Evolutionary conservation across 2,329 filamentous ascomycete species (phyloP), one percentile per base, ranked within the genome.

Genomic region (Fusarium falciforme): DNA sequence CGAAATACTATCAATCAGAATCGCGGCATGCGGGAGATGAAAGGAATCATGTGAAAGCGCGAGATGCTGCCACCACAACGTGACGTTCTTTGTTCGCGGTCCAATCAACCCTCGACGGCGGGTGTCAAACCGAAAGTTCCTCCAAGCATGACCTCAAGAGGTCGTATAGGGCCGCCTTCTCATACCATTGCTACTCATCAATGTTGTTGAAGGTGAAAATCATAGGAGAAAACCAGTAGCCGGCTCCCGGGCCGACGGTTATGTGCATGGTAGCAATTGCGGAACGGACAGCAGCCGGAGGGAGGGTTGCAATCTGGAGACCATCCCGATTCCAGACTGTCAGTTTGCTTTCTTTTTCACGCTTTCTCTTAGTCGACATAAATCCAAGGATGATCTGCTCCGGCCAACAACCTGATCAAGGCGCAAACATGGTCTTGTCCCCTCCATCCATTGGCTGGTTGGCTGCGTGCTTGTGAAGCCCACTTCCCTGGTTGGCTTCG

Each of bases 361-460:
- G 42, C 31, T 27, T 47, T 49, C 38, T 25, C n/a, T 35, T 55
- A 31, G 38, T 64, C 33, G 57, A 49, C 60, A 61, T 40, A 72
- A n/a, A 29, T 62, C 36, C 27, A 70, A 47, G 72, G 72, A 75
- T 60, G n/a, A 42, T 74, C 61, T 73, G 68, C 59, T 72, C 75
- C 76, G 76, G 73, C 47, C 71, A 75, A 78, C 68, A 67, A 70
- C 61, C 64, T 67, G 67, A 63, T 59, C 64, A 68, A 72, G 67
- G 22, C 29, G 57, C 62, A 64, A 76, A 68, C 72, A 78, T 77
- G 76, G 72, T 35, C 58, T 38, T 66, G 61, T 70, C 49, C 68
- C 64, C 35, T 20, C 25, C 38, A 35, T 68, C 59, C 47, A 74
- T 78, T 73, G 72, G 68, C 40, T 74, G 47, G 64, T 61, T 61